Evolutionary conservation across 1,284 basidiomycete genomes (phyloP), one percentile per base, ranked within the genome.

Genomic region (Malassezia brasiliensis): DNA sequence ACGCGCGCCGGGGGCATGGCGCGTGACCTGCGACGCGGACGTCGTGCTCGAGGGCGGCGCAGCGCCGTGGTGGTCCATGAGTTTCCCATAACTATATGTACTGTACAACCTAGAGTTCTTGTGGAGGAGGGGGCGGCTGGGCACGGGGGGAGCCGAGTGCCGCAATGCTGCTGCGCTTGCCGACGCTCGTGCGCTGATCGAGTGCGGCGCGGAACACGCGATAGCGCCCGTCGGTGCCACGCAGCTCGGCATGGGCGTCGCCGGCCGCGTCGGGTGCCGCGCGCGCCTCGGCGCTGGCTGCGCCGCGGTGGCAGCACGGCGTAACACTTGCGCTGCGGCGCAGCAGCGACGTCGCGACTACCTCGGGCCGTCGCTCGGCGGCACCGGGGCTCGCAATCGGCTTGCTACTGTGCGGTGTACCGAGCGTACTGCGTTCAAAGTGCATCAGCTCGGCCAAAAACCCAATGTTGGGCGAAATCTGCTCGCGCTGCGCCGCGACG

Each of bases 361-460:
- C 32, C 32, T 19, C 39, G 31, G 36, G 14, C 15, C 20, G 34
- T 20, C 14, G 9, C 17, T 37, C 41, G 22, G 6, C n/a, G 15
- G 19, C 20, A n/a, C n/a, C n/a, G 4, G 38, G 19, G 38, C 38
- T 25, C 35, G 36, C 36, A 22, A 20, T 19, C 14, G 31, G 25
- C 22, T 17, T 30, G 28, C 38, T 32, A 32, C 30, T 19, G 17
- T 30, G 20, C 19, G 14, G 22, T 7, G 41, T 35, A 17, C 20
- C 48, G 38, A 37, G 35, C 41, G 25, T 48, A 1, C 12, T 25
- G 31, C 55, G 55, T 72, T 96, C 91, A 70, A 90, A 96, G 47
- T 83, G 85, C 90, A 96, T 96, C 40, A 96, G 81, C 76, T 96
- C 91, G 12, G 87, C 89, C 32, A 96, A 88, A 75, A 96, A 96